Evolutionary conservation across 108 stramenopile genomes (phyloP), one percentile per base, ranked within the genome.

Genomic region (Skeletonema marinoi): DNA sequence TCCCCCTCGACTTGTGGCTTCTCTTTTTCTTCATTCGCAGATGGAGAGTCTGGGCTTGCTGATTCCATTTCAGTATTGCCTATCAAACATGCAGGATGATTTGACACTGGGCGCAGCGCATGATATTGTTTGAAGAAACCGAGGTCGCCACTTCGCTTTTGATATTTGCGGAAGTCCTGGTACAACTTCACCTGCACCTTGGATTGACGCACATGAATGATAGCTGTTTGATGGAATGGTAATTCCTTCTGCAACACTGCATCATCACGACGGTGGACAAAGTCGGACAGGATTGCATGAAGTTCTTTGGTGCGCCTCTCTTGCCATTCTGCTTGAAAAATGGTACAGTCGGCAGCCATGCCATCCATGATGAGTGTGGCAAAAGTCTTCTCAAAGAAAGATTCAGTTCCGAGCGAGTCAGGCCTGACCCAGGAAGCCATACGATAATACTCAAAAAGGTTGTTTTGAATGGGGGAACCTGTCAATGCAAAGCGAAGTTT

Each of bases 131-230:
- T 65, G 41, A 88, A 84, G 66, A 90, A 92, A 39, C 75, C 78
- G 11, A 73, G 88, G 2, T 71, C 32, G n/a, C 76, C 65, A 17
- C 29, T 62, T 48, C 61, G 46, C 17, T 68, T 67, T 62, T 82
- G 59, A 60, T 70, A 85, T 38, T 72, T 68, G 8, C 56, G 61
- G 62, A 80, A 92, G 33, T 74, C 78, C 21, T 77, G 70, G 65
- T 90, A 90, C 13, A 93, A 74, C 21, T 78, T 77, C 12, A 66
- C 58, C 70, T 93, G 93, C 3, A 78, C 30, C 66, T 86, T 87
- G 21, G 87, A 86, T 48, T 87, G 93, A 31, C 89, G 77, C 13
- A 91, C 67, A 79, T 90, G 85, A 42, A 93, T 78, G 14, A 88
- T 80, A 25, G 70, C 82, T 60, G 89, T 86, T 71, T 90, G 89